Evolutionary conservation across 176 grass and related monocot species (phyloP), one percentile per base, ranked within the genome.

Genomic region (Coix lacrymajobi): DNA sequence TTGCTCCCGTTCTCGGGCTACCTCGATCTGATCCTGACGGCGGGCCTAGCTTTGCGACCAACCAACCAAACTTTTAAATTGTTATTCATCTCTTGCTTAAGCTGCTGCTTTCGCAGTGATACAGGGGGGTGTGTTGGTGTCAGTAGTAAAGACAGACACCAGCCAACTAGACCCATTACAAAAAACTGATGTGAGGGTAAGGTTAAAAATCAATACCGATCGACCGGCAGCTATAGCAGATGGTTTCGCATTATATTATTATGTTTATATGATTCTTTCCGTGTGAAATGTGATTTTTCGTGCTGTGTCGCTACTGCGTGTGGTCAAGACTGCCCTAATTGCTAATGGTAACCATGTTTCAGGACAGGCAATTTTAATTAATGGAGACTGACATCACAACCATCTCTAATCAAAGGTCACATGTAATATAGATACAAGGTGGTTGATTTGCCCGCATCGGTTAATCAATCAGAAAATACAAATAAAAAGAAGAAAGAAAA

Each of bases 1-100:
- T 84, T 69, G 33, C 28, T 85, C 82, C 4, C 11, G 39, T 28
- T 72, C 28, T 57, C 43, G 87, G 82, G 87, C 41, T 81, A 81
- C 71, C 82, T n/a, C n/a, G n/a, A n/a, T 71, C 31, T 54, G 71
- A 76, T 77, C 36, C 5, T 7, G 36, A 38, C 7, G 33, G n/a
- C n/a, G 70, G 30, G 60, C 39, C 45, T 46, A 30, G 11, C 16
- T 6, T 6, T 6, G 4, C 36, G 5, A 14, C 43, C 43, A 62
- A 30, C 71, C 60, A 68, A 43, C 14, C 13, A 1, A 66, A 36
- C 3, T 33, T 66, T 66, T 33, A 33, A 33, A 2, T 2, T 33
- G 33, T 2, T 33, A 19, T 66, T 30, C 3, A 3, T 66, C 40
- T 43, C 9, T 82, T 43, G 61, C 16, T 12, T 63, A 2, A 33